These are phyloP conservation scores for Sanghuangporus baumii DNA, from an alignment of 1,284 basidiomycete species.

Conservation along the genomic window DNA sequence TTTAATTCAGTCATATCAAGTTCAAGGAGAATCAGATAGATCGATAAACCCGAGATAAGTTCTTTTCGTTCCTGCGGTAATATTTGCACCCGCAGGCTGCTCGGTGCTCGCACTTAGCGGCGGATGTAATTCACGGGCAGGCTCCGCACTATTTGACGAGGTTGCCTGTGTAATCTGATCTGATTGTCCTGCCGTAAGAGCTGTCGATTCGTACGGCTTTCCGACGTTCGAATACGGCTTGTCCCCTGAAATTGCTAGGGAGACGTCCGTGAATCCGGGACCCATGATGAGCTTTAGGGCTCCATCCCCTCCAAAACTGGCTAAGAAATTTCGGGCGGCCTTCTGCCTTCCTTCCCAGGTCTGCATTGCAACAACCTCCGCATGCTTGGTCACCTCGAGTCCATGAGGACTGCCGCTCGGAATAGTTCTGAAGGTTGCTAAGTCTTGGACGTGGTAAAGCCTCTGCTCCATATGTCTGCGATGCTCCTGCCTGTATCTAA, in stretches of 20 bases:
- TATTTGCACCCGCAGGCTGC: background rate
- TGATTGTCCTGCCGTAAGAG: background rate
- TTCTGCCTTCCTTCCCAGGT: constrained; percentile 9
- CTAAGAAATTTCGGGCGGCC: constrained; percentile 1
- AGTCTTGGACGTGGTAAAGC: background rate
- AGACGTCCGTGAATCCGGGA: background rate
- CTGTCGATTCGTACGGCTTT: background rate
- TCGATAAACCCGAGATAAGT: background rate
- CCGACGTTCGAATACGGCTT: background rate
- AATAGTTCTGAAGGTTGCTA: constrained; percentile 1
- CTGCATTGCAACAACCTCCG: background rate
- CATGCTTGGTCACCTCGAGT: constrained; percentile 8
- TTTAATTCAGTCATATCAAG: background rate
- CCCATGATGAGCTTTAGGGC: constrained; percentile 1
- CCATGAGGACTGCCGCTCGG: background rate
- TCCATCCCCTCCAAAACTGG: constrained; percentile 4
- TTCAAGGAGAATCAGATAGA: background rate
- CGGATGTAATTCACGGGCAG: background rate
- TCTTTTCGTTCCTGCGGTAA: constrained; percentile 1
- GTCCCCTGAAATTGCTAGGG: constrained; percentile 2
- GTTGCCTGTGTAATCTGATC: background rate
- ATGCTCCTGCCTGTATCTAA: background rate
- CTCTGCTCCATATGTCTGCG: constrained; percentile 7
- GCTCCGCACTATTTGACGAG: background rate
- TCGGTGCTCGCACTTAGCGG: background rate